Conservation (phyloP, 257 asterid species). For the Verbascum thapsus region DNA sequence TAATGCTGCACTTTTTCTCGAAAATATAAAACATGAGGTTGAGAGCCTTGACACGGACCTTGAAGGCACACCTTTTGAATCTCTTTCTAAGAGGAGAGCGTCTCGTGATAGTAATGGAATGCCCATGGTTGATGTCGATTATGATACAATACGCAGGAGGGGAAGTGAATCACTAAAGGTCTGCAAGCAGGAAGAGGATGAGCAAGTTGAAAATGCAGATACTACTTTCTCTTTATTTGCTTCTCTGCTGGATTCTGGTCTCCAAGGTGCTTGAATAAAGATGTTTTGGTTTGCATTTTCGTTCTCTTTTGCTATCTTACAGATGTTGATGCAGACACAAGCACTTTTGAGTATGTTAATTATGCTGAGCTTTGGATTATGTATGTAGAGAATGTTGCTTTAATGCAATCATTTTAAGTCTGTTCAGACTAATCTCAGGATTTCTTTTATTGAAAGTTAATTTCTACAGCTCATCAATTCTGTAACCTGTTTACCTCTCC, state of each 20-base stretch:
- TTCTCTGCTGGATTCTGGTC: conserved; percentile 84
- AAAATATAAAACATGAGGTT: conserved; percentile 77
- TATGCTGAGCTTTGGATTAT: conserved; percentile 7
- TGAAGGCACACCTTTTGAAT: conserved; percentile 52
- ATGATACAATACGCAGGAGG: conserved; percentile 40
- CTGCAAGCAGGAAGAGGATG: conserved; percentile 80
- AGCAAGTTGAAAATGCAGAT: conserved; percentile 56
- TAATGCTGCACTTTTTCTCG: conserved; percentile 87
- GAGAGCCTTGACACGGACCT: conserved; percentile 54
- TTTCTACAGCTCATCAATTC: conserved; percentile 6
- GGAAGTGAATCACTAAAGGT: conserved; percentile 70
- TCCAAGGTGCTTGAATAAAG: conserved; percentile 63
- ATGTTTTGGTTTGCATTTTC: conserved; percentile 17
- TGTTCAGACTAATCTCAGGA: conserved; percentile 2
- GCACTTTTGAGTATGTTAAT: conserved; percentile 4
- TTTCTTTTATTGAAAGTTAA: background rate
- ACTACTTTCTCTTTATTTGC: conserved; percentile 77
- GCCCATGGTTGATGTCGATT: conserved; percentile 42
- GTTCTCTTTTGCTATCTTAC: conserved; percentile 20
- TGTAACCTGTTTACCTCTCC: conserved; percentile 2
- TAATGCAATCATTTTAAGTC: conserved; percentile 8
- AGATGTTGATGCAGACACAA: conserved; percentile 15
- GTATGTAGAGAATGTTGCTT: conserved; percentile 17
- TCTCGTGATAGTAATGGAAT: conserved; percentile 46
- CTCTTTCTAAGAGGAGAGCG: conserved; percentile 55